Conservation (phyloP, 2,329 filamentous ascomycete species). For the Calonectria multiphialidica region DNA sequence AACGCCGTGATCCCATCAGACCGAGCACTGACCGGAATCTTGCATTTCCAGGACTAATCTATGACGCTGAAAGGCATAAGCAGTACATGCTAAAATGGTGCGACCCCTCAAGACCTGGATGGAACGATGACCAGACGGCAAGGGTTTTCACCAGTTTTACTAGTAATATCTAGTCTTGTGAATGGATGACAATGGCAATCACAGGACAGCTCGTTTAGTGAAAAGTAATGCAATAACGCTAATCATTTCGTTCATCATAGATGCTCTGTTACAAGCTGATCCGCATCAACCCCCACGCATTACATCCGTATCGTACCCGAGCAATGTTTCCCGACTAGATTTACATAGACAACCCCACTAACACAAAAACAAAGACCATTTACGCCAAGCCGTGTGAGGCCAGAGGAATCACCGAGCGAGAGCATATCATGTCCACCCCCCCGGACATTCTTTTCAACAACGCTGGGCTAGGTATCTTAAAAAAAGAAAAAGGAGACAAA, state of each 20-base stretch:
- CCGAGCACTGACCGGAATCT: no score
- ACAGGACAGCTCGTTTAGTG: background rate
- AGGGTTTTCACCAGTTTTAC: background rate
- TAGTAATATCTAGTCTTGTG: background rate
- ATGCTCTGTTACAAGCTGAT: background rate
- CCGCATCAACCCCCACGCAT: background rate
- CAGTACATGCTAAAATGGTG: no score
- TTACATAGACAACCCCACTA: slow-evolving; percentile 18
- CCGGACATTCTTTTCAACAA: slow-evolving; percentile 11
- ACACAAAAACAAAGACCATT: slow-evolving; percentile 14
- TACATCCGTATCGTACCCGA: background rate
- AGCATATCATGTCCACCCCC: slow-evolving; percentile 6
- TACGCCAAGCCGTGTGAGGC: slow-evolving; percentile 17
- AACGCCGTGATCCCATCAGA: no score
- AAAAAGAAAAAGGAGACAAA: slow-evolving; percentile 34
- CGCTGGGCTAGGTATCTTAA: slow-evolving; percentile 36
- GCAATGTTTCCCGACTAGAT: slow-evolving; percentile 18
- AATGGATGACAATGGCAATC: background rate
- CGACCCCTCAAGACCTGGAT: background rate
- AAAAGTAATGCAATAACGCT: background rate
- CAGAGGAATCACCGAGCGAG: slow-evolving; percentile 5
- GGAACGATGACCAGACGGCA: background rate
- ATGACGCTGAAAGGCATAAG: no score
- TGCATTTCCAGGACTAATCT: no score
- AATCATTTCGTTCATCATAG: slow-evolving; percentile 11